Conservation (phyloP, 2,329 filamentous ascomycete species). For the Fusarium metavorans region DNA sequence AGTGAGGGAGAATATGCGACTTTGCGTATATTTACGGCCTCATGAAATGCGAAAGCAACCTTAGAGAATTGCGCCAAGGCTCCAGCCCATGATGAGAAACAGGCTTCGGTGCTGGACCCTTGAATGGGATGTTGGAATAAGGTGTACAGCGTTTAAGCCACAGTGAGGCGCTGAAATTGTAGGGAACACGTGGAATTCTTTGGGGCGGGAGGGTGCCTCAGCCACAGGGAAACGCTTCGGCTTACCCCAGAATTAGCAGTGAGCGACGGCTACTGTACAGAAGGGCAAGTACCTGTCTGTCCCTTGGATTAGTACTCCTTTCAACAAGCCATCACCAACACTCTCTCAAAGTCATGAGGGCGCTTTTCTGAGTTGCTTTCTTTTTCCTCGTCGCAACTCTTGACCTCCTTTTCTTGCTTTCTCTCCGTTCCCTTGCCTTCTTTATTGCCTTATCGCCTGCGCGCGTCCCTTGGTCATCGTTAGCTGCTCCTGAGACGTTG, state of each 20-base stretch:
- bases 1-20: too few species aligned
- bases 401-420: background rate
- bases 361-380: conserved; percentile 25
- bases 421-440: background rate
- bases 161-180: background rate
- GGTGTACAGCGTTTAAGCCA: background rate
- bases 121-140: background rate
- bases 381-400: background rate
- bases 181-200: conserved; percentile 12
- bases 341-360: conserved; percentile 26
- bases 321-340: conserved; percentile 28
- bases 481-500: conserved; percentile 23
- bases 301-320: conserved; percentile 34
- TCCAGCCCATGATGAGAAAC: background rate
- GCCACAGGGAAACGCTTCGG: conserved; percentile 17
- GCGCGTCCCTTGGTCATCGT: conserved; percentile 32
- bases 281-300: conserved; percentile 5
- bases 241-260: conserved; percentile 31
- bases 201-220: background rate
- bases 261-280: conserved; percentile 5
- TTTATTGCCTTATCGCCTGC: conserved; percentile 6
- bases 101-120: background rate
- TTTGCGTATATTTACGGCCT: too few species aligned
- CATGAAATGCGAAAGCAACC: too few species aligned
- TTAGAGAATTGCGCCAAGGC: too few species aligned